Base-by-base conservation (phyloP, 1,284 basidiomycete genomes). In the Apiotrichum porosum region DNA sequence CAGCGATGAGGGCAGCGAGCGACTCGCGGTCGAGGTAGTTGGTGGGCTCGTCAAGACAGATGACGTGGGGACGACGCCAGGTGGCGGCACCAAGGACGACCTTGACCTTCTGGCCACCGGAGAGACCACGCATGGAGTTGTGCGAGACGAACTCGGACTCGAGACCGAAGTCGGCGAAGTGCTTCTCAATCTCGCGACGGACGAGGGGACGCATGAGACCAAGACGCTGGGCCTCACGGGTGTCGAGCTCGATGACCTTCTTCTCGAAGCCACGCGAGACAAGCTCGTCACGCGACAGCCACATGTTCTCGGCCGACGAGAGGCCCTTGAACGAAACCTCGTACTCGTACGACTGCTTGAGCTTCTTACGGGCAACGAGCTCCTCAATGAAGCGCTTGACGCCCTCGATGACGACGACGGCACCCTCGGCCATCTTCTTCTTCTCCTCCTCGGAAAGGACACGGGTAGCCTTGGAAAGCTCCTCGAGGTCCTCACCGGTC, bases 311-410 rank as follows among this genome's bases (percentile, higher is more conserved):
- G 33, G 90, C 89, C 45, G 91, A 92, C 51, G 83, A 85, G 62
- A 94, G 78, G 55, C 79, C 83, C 81, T 94, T 94, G 83, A 95
- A 89, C 57, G 89, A 88, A 31, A 92, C 82, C 78, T 94, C 92
- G 74, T 97, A 95, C 80, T 95, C 92, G 79, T 94, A 95, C 23
- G 90, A 93, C 79, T 95, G 92, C 84, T 97, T 97, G 75, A 95
- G 83, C 82, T 97, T 97, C 86, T 95, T 95, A 75, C 92, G 86
- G 57, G 79, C 68, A 60, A 83, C 72, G 69, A 97, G 85, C 81
- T 97, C 93, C 56, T 97, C 92, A 65, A 97, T 97, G 67, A 84
- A 69, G 64, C 92, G 83, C 83, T 97, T 97, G 80, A 86, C 86
- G 56, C 92, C 92, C 73, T 97, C 93, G 58, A 92, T 80, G 65